Percentiles rank a stretch among this genome's conserved stretches.
phyloP scores from a whole-genome alignment of 164 flowering plant genomes.

The Dillenia suffruticosa region DNA sequence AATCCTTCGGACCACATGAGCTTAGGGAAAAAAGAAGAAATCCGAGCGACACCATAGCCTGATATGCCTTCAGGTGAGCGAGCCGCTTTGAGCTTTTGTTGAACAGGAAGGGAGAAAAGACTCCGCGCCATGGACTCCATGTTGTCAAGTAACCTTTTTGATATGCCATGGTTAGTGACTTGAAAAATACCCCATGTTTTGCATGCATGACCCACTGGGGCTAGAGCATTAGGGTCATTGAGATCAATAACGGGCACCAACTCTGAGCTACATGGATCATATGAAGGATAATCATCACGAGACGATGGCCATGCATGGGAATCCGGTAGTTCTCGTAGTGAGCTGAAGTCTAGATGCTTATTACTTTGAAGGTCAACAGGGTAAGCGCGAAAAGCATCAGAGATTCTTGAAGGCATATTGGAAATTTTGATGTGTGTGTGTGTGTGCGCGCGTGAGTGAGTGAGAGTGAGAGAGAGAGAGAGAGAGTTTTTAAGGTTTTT shows the following conservation, averaged over 20 bases:
- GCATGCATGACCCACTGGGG: constrained; percentile 68
- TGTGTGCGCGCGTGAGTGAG: too few relatives aligned
- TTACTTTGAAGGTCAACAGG: constrained; percentile 30
- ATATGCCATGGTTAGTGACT: constrained; percentile 59
- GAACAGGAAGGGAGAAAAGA: constrained; percentile 64
- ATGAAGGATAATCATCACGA: constrained; percentile 11
- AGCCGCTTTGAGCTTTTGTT: constrained; percentile 69
- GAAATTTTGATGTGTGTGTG: neutral
- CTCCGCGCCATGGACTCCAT: constrained; percentile 33
- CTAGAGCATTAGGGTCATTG: constrained; percentile 29
- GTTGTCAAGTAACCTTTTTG: constrained; percentile 30
- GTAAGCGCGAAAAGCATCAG: constrained; percentile 38
- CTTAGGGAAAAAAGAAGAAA: constrained; percentile 68
- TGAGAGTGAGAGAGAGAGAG: neutral
- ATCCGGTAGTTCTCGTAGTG: constrained; percentile 61
- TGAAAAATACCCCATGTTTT: constrained; percentile 84
- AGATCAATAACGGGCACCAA: constrained; percentile 61
- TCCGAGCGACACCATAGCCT: constrained; percentile 74
- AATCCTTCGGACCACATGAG: constrained; percentile 91
- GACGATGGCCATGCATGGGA: constrained; percentile 51
- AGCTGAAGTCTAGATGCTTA: constrained; percentile 45
- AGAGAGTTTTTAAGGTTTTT: neutral
- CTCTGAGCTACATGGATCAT: constrained; percentile 11
- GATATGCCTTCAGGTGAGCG: constrained; percentile 52
- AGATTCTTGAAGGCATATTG: constrained; percentile 51